These are phyloP conservation scores for Chlamydomonas sphaeroides DNA, from an alignment of 139 green algal species.

Conservation along the genomic window DNA sequence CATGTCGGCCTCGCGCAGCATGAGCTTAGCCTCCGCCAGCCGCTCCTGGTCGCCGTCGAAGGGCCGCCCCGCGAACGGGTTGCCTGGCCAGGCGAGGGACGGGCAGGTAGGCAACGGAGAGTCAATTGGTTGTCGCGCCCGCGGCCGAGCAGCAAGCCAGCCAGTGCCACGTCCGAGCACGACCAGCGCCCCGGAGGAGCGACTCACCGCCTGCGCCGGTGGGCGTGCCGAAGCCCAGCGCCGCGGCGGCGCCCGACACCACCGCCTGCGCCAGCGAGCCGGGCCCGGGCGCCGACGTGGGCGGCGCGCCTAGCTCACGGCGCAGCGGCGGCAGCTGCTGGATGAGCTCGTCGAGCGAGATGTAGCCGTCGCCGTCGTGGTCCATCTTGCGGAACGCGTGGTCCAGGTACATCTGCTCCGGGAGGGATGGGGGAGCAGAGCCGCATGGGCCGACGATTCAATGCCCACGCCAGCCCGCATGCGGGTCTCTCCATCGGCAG, in stretches of 20 bases:
- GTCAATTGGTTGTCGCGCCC: no score
- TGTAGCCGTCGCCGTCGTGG: constrained; percentile 83
- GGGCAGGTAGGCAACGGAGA: no score
- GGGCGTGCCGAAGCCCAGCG: not conserved
- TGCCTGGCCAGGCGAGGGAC: no score
- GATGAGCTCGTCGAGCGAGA: constrained; percentile 84
- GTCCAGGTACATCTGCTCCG: constrained; percentile 59
- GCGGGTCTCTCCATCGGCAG: no score
- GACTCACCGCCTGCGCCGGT: no score
- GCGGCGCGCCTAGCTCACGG: not conserved
- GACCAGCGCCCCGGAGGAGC: no score
- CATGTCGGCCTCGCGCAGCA: constrained; percentile 87
- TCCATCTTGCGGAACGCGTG: constrained; percentile 83
- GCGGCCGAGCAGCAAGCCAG: no score
- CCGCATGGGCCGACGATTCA: no score
- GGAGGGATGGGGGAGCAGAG: no score
- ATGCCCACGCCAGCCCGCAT: no score
- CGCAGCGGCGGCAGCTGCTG: constrained; percentile 61
- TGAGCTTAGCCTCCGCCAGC: constrained; percentile 74
- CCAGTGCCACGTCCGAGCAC: no score
- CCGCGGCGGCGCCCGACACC: constrained; percentile 1
- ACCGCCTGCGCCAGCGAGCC: constrained; percentile 17
- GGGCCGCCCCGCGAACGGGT: not conserved
- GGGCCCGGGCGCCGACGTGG: not conserved
- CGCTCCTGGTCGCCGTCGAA: constrained; percentile 40